Evolutionary conservation across 495 filamentous ascomycete genomes (phyloP).

Genomic region (Tuber borchii): DNA sequence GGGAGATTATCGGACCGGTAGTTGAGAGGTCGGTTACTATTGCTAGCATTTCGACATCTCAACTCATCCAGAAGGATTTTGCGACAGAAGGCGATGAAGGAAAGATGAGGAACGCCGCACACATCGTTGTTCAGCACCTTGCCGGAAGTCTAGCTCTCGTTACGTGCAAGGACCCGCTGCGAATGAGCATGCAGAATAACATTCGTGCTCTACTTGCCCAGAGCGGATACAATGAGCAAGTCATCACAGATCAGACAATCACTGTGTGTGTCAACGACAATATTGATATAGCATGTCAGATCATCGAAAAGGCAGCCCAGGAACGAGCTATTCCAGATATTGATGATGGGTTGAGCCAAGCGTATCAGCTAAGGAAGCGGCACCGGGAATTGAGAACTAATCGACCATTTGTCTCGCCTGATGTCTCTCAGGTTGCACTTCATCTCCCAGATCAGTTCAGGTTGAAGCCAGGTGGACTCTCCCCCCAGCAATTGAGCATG

Average conservation of each 20-base stretch:
- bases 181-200: slow-evolving; percentile 93
- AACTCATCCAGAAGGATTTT: slow-evolving; percentile 93
- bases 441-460: slow-evolving; percentile 88
- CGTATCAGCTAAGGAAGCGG: slow-evolving; percentile 65
- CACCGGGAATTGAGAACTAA: slow-evolving; percentile 64
- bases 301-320: slow-evolving; percentile 90
- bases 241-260: slow-evolving; percentile 53
- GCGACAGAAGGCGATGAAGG: slow-evolving; percentile 85
- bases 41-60: slow-evolving; percentile 86
- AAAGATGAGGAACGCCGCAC: slow-evolving; percentile 71
- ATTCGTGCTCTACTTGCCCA: slow-evolving; percentile 67
- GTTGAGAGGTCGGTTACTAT: slow-evolving; percentile 97
- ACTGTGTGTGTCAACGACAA: slow-evolving; percentile 99
- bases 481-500: slow-evolving; percentile 84
- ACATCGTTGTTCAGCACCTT: slow-evolving; percentile 85
- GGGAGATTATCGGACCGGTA: slow-evolving; percentile 92
- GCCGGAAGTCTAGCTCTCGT: slow-evolving; percentile 89
- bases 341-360: slow-evolving; percentile 75
- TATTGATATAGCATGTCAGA: slow-evolving; percentile 79
- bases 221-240: slow-evolving; percentile 73
- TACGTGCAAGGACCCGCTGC: slow-evolving; percentile 94
- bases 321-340: slow-evolving; percentile 89
- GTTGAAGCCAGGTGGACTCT: slow-evolving; percentile 68
- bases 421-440: slow-evolving; percentile 74
- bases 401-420: slow-evolving; percentile 74